A percentile compares a stretch with the other conserved stretches of the same genome.
These are phyloP conservation scores for Mycena latifolia DNA, from an alignment of 768 basidiomycete genomes.

Conservation along the genomic window DNA sequence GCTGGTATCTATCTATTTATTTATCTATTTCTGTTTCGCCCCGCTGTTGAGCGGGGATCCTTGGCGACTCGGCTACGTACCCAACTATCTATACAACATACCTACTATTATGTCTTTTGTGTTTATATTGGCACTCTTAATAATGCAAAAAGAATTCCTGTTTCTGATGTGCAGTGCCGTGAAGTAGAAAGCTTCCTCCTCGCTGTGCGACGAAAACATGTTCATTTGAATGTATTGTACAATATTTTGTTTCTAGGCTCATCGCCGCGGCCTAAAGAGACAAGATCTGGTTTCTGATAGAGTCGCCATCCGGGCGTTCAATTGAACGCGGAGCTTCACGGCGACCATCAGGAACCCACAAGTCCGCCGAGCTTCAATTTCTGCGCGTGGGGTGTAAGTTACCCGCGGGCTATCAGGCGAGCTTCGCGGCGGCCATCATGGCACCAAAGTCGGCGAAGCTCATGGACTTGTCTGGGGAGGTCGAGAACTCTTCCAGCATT, in stretches of 20 bases:
- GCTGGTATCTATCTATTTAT: constrained; percentile 30
- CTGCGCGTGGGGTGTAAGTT: too few species aligned
- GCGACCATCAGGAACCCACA: too few species aligned
- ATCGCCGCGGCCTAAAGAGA: too few species aligned
- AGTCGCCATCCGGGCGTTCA: too few species aligned
- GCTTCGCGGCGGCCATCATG: constrained; percentile 77
- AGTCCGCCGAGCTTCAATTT: too few species aligned
- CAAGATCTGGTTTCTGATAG: too few species aligned
- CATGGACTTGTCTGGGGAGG: constrained; percentile 76
- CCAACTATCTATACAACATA: constrained; percentile 13
- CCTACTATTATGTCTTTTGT: constrained; percentile 29
- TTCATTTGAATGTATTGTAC: too few species aligned
- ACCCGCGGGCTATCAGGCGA: constrained; percentile 59
- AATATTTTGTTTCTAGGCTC: too few species aligned
- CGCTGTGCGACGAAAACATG: too few species aligned
- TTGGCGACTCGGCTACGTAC: constrained; percentile 5
- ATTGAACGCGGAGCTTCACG: too few species aligned
- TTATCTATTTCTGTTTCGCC: background rate
- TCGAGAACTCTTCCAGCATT: constrained; percentile 85
- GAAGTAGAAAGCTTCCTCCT: too few species aligned
- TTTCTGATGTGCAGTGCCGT: too few species aligned
- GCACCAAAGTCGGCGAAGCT: constrained; percentile 75
- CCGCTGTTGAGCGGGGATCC: background rate
- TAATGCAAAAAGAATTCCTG: constrained; percentile 30
- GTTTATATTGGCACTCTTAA: constrained; percentile 30